Conservation (phyloP, 805 yeast genomes). For the Candida nitratophila region DNA sequence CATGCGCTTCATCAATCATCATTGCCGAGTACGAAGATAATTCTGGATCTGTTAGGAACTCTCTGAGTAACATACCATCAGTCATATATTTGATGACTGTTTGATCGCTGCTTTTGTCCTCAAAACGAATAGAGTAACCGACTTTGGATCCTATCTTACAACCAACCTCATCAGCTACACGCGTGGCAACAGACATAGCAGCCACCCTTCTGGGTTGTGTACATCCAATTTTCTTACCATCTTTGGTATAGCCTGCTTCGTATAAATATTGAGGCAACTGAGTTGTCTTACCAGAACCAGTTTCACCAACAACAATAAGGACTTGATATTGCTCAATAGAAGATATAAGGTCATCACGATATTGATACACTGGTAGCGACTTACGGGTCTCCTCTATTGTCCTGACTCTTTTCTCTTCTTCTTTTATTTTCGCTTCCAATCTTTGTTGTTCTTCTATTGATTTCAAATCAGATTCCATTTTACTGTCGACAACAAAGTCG, state of each 20-base stretch:
- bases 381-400: slow-evolving; percentile 46
- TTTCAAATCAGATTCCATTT: slow-evolving; percentile 17
- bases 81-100: slow-evolving; percentile 87
- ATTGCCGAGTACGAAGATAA: slow-evolving; percentile 65
- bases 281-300: slow-evolving; percentile 95
- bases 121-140: slow-evolving; percentile 86
- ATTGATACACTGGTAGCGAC: slow-evolving; percentile 69
- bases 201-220: slow-evolving; percentile 97
- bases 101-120: slow-evolving; percentile 56
- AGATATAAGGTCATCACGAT: slow-evolving; percentile 49
- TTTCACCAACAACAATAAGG: slow-evolving; percentile 83
- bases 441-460: slow-evolving; percentile 24
- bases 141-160: slow-evolving; percentile 78
- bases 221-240: slow-evolving; percentile 61
- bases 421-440: slow-evolving; percentile 24
- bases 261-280: slow-evolving; percentile 83
- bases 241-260: slow-evolving; percentile 70
- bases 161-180: slow-evolving; percentile 89
- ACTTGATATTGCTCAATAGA: slow-evolving; percentile 64
- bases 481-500: slow-evolving; percentile 42
- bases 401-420: slow-evolving; percentile 28
- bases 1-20: slow-evolving; percentile 97
- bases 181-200: slow-evolving; percentile 80
- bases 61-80: slow-evolving; percentile 91
- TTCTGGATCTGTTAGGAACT: slow-evolving; percentile 71